Base-by-base conservation (phyloP, 2,329 filamentous ascomycete genomes). In the Xylariaceae sp. region DNA sequence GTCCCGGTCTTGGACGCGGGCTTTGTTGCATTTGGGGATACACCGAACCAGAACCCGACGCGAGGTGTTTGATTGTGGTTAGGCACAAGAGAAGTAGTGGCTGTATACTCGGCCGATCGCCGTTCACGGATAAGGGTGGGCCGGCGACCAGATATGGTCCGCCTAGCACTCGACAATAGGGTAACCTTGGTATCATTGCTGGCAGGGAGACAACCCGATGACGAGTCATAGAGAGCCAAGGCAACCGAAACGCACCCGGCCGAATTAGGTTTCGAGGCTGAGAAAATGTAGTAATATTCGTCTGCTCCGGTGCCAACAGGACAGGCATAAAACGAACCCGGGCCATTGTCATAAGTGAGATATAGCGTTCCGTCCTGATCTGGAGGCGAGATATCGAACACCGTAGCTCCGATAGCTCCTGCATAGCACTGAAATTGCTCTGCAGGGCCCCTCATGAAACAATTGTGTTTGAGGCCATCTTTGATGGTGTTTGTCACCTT, bases 351-450 rank as follows among this genome's bases (percentile, higher is more conserved):
- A 32, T 68, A 67, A 29, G 56, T 59, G 36, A 68, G 63, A 36
- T 64, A 63, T 5, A 52, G 51, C 22, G 55, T 61, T 5, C 60
- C 63, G 43, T 60, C 46, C 5, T 37, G 34, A 6, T 48, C 49
- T 2, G 54, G 39, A 16, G 54, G 30, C 19, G 52, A 46, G 44
- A 66, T 54, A 3, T 61, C 59, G 46, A 68, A 68, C 12, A 47
- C 48, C 3, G 64, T 67, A 12, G 53, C 53, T 2, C 65, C 64
- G 21, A 61, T 46, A 5, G 56, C 45, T n/a, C 62, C 64, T 12
- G 60, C 59, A 30, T 61, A 63, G 34, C 66, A 68, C 37, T 64
- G 56, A 43, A 68, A 67, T 41, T 66, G 57, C 26, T 64, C 52
- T 6, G 49, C 48, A 7, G 64, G 64, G 15, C 29, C 53, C 36